Base-by-base conservation (phyloP, 1,284 basidiomycete species). In the Ustilago xerochloae region DNA sequence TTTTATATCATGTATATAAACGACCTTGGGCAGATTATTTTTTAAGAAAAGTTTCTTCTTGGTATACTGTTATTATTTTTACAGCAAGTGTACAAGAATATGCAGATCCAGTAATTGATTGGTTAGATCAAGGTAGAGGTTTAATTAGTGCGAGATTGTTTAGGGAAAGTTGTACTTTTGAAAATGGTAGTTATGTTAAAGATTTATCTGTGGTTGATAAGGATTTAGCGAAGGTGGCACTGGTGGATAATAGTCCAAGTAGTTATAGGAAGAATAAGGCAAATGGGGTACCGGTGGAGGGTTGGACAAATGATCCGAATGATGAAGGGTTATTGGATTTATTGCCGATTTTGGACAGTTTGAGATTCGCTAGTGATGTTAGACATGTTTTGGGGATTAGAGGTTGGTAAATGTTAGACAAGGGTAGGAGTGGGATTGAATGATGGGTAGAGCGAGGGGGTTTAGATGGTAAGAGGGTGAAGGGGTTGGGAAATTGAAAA, bases 1-100 rank as follows among this genome's bases (percentile, higher is more conserved):
- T 94, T 2, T 87, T 94, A 38, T 99, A 99, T 85, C 96, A 98
- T 85, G 96, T 99, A 48, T 98, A 99, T 87, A 99, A 99, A 86
- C 89, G 96, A 57, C 96, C 96, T 91, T 60, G 96, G 98, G 86
- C 97, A 92, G 86, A 84, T 55, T 77, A 80, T 47, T 84, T 84
- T 47, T 41, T 84, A 33, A 66, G 79, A 38, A 82, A 82, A 61
- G 97, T 98, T 45, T 95, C 96, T 24, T 88, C 91, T 39, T 99
- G 96, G 96, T 99, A 99, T 86, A 97, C 95, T 2, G 90, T 99
- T 57, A 95, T 99, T 58, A 93, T 99, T 73, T 99, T 96, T 85
- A 99, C 96, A 18, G 97, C 96, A 1, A 97, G 94, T 6, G 94
- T 99, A 91, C 92, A 94, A 81, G 96, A 99, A 85, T 99, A 99